Evolutionary conservation across 768 basidiomycete species (phyloP).

Genomic region (Panaeolus cyanescens): DNA sequence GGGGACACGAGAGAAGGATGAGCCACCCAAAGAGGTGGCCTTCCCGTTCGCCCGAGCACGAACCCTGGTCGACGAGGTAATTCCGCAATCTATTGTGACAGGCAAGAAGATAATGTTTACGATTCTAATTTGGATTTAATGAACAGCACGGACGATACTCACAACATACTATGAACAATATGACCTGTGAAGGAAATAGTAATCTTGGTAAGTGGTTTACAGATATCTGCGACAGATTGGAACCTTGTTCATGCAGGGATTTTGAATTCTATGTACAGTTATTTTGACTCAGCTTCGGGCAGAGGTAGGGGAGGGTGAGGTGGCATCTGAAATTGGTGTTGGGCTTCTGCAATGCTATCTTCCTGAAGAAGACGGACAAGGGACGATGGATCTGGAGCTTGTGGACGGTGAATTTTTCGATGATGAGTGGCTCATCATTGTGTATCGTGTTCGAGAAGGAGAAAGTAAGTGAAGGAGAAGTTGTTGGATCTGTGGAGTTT

Average conservation of each 20-base stretch:
- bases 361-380: conserved; percentile 35
- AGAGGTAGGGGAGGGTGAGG: conserved; percentile 36
- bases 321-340: conserved; percentile 46
- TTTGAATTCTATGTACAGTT: conserved; percentile 38
- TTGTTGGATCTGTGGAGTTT: conserved; percentile 17
- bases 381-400: conserved; percentile 45
- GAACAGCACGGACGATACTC: conserved; percentile 42
- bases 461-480: conserved; percentile 46
- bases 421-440: conserved; percentile 65
- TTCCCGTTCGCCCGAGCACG: conserved; percentile 48
- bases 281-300: conserved; percentile 57
- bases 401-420: conserved; percentile 81
- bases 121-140: conserved; percentile 24
- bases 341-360: conserved; percentile 58
- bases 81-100: conserved; percentile 2
- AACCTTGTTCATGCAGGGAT: not conserved
- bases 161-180: conserved; percentile 55
- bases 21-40: conserved; percentile 12
- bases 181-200: conserved; percentile 34
- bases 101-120: conserved; percentile 16
- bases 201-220: conserved; percentile 19
- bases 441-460: conserved; percentile 52
- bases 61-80: conserved; percentile 55
- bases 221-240: not conserved
- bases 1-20: conserved; percentile 33